Base-by-base conservation (phyloP, 2,329 filamentous ascomycete species). In the Neopestalotiopsis sp. region DNA sequence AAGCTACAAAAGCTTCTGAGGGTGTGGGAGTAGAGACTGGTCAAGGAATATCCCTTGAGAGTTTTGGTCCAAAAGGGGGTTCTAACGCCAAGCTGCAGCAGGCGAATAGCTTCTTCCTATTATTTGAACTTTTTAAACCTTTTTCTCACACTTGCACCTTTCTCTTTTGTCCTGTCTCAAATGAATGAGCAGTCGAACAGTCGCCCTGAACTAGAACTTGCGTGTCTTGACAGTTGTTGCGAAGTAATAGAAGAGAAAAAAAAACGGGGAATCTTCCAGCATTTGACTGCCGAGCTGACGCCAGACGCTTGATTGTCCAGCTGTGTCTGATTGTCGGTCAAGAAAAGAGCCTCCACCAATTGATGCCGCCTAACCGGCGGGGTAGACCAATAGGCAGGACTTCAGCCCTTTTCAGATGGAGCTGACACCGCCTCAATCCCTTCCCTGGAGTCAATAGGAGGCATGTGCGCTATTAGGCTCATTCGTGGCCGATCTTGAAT, bases 301-400 rank as follows among this genome's bases (percentile, higher is more conserved):
- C 30, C 32, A 10, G 34, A 62, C 32, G 20, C 32, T 20, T 62
- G 32, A 38, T 38, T 28, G 24, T 28, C 24, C 24, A 28, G 24
- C 24, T n/a, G 32, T n/a, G 9, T 13, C 24, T 32, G 17, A 32
- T 32, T 38, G 28, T 34, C 59, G 59, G 28, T 34, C 28, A 30
- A 38, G 28, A 62, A 32, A 17, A 38, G 28, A 62, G 59, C 59
- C 59, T 62, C 59, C 59, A 62, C 59, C 30, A 62, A 62, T 17
- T 40, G 32, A 62, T 62, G 59, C 59, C 59, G 59, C 59, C n/a
- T 62, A 62, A 62, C 59, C 30, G 59, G 59, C 59, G 59, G 59
- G 59, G 59, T 62, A 62, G 57, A 34, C 45, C 45, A 24, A 10
- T 38, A 10, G 34, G 34, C 34, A 53, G 14, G 20, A 53, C 45